Base-by-base conservation (phyloP, 495 filamentous ascomycete species). In the Xylaria sp. region DNA sequence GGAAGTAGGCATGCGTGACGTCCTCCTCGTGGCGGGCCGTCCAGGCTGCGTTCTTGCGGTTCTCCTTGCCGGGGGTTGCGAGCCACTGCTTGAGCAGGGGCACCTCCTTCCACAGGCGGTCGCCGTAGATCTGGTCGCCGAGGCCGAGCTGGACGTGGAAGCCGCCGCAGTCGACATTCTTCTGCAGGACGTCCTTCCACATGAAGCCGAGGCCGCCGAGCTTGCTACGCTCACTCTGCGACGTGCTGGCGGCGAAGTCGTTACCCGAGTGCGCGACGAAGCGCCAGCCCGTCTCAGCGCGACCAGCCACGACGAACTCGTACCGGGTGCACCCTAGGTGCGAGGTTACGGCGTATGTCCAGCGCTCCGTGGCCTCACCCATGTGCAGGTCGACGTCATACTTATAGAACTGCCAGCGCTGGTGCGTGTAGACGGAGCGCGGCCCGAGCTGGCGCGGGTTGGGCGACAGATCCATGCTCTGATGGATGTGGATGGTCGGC, bases 141-240 rank as follows among this genome's bases (percentile, higher is more conserved):
- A 97, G 84, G 29, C 94, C 95, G 9, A 99, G 84, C 75, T 99
- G 96, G 5, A 91, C 89, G 76, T 99, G 96, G 81, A 99, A 99
- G 12, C 96, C 96, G 64, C 94, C 94, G 75, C 93, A 97, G 74
- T 99, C 96, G 50, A 92, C 88, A 79, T 99, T 97, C 85, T 97
- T 98, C 80, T 97, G 95, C 80, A 99, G 88, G 40, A 99, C 93
- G 76, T 99, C 96, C 73, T 97, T 97, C 96, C 96, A 99, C 96
- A 99, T 97, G 77, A 93, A 94, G 0, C 94, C 93, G 9, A 94
- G 86, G 0, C 96, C 96, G 31, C 97, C 97, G 2, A 98, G 84
- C 59, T 91, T 91, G 65, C 90, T 86, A 21, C 94, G 89, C 77
- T 98, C 96, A 75, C 91, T 93, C 64, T 93, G 89, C 73, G 89